Percentiles rank a stretch among this genome's conserved stretches.
These are phyloP conservation scores for Fusarium globosum DNA, from an alignment of 2,329 filamentous ascomycete genomes.

Conservation along the genomic window DNA sequence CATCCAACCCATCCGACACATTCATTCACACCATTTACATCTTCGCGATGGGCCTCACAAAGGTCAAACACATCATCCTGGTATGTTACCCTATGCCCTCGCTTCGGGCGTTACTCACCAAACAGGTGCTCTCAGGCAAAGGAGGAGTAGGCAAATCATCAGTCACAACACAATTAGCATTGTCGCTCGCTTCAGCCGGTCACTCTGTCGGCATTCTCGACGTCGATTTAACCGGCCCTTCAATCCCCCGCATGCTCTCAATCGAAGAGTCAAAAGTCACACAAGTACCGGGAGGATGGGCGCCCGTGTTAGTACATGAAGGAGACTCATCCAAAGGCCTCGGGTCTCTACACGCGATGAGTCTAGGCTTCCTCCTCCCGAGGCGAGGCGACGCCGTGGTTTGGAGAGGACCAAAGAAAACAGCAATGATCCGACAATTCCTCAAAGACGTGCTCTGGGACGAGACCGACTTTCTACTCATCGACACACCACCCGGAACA, in stretches of 20 bases:
- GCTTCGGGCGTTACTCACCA: slow-evolving; percentile 20
- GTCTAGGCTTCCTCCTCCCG: slow-evolving; percentile 88
- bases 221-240: slow-evolving; percentile 94
- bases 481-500: slow-evolving; percentile 96
- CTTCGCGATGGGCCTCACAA: slow-evolving; percentile 54
- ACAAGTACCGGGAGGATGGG: slow-evolving; percentile 91
- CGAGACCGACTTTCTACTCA: slow-evolving; percentile 88
- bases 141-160: slow-evolving; percentile 98
- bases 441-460: slow-evolving; percentile 91
- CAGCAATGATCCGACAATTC: slow-evolving; percentile 98
- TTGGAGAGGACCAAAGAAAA: slow-evolving; percentile 98
- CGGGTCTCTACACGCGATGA: slow-evolving; percentile 85
- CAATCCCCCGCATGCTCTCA: slow-evolving; percentile 93
- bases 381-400: slow-evolving; percentile 91
- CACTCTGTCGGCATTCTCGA: slow-evolving; percentile 95
- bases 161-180: slow-evolving; percentile 93
- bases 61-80: slow-evolving; percentile 81
- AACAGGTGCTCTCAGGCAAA: slow-evolving; percentile 88
- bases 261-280: slow-evolving; percentile 90
- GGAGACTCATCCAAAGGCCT: slow-evolving; percentile 62
- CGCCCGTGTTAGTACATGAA: slow-evolving; percentile 85
- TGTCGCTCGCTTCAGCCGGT: slow-evolving; percentile 86
- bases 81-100: slow-evolving; percentile 56
- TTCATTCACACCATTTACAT: background rate
- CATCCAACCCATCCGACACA: background rate